Percentiles rank a stretch among this genome's conserved stretches.
These are phyloP conservation scores for Cyclotella cryptica DNA, from an alignment of 108 stramenopile species.

Conservation along the genomic window DNA sequence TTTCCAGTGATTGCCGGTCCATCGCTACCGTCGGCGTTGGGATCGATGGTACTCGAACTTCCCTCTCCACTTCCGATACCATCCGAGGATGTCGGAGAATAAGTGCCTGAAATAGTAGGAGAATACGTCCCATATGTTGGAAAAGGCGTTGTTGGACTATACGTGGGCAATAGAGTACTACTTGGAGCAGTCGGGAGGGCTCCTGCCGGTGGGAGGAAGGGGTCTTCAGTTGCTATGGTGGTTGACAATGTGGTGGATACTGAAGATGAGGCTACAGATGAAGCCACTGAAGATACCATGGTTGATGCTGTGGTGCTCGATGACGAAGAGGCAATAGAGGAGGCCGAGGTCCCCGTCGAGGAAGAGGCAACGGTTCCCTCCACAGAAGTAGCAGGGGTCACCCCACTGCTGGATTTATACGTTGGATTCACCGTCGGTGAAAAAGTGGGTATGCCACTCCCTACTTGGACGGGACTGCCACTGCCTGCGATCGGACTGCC, in stretches of 20 bases:
- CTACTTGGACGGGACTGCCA: background rate
- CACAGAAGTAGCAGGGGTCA: too few relatives aligned
- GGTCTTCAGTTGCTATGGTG: slow-evolving; percentile 7
- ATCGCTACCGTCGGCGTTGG: slow-evolving; percentile 2
- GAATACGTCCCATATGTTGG: slow-evolving; percentile 13
- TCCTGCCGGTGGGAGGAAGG: slow-evolving; percentile 15
- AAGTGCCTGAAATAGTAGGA: background rate
- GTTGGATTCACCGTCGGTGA: slow-evolving; percentile 1
- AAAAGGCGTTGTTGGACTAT: slow-evolving; percentile 12
- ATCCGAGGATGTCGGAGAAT: background rate
- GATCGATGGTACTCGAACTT: background rate
- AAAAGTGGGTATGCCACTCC: background rate
- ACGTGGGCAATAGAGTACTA: slow-evolving; percentile 6
- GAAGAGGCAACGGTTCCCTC: too few relatives aligned
- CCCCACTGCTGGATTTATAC: background rate
- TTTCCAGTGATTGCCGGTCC: background rate
- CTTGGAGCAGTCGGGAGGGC: background rate
- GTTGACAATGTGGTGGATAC: background rate
- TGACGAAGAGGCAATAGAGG: background rate
- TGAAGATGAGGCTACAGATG: background rate
- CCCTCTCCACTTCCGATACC: background rate
- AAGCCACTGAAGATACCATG: background rate
- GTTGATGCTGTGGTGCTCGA: background rate
- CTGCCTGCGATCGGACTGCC: background rate
- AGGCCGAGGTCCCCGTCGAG: too few relatives aligned